phyloP scores from a whole-genome alignment of 352 stramenopile species.

The Phytophthora brassicae region DNA sequence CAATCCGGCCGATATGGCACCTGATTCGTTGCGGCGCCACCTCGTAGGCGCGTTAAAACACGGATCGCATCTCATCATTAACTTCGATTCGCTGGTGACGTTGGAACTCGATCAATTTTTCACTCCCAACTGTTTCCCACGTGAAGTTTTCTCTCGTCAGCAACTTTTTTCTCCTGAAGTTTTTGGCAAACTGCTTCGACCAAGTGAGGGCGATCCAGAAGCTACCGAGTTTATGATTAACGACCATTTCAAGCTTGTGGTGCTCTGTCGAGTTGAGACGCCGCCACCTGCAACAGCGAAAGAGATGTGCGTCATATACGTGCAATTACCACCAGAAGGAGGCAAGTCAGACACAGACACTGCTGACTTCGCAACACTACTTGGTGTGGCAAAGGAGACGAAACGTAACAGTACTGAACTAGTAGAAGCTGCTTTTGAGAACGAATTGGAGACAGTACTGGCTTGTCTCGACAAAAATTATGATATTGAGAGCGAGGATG shows the following conservation, averaged over 20 bases:
- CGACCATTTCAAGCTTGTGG: constrained; percentile 87
- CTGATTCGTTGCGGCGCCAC: constrained; percentile 63
- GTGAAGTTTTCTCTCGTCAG: constrained; percentile 66
- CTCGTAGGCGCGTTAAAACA: constrained; percentile 76
- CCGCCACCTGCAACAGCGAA: constrained; percentile 56
- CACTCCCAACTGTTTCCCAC: constrained; percentile 58
- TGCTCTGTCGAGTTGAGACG: constrained; percentile 53
- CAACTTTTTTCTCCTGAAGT: constrained; percentile 71
- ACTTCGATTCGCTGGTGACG: constrained; percentile 67
- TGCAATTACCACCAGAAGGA: constrained; percentile 30
- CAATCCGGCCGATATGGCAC: constrained; percentile 71
- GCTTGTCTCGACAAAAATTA: constrained; percentile 85
- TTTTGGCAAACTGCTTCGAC: constrained; percentile 45
- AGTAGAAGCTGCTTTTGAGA: constrained; percentile 90
- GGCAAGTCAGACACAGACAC: constrained; percentile 11
- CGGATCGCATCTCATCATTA: constrained; percentile 73
- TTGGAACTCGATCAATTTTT: constrained; percentile 86
- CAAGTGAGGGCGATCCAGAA: constrained; percentile 51
- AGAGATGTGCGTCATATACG: constrained; percentile 68
- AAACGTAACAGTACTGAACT: constrained; percentile 80
- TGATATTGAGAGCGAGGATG: constrained; percentile 85
- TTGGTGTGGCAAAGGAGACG: constrained; percentile 60
- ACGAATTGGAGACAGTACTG: constrained; percentile 72
- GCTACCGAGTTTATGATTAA: constrained; percentile 68
- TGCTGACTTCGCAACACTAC: constrained; percentile 42